Evolutionary conservation across 768 basidiomycete genomes (phyloP).

Genomic region (Mycena floridula): DNA sequence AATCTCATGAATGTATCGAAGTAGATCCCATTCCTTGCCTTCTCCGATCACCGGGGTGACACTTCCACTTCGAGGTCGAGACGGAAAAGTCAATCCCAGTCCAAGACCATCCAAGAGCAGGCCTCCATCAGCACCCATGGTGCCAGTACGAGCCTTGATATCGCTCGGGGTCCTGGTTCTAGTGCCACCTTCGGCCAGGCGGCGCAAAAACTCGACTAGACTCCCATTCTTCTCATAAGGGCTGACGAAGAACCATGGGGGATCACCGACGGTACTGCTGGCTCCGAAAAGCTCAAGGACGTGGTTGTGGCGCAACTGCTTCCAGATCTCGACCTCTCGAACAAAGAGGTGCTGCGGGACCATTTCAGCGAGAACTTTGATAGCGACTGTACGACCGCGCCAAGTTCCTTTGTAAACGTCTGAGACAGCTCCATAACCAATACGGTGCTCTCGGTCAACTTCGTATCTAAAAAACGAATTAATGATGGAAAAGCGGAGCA

Average conservation of each 20-base stretch:
- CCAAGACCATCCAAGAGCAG: not conserved
- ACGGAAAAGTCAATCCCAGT: not conserved
- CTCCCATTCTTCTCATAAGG: constrained; percentile 65
- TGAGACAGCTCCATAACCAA: constrained; percentile 72
- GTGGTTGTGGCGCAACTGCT: constrained; percentile 57
- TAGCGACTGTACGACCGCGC: constrained; percentile 57
- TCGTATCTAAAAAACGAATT: constrained; percentile 46
- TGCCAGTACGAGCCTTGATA: constrained; percentile 12
- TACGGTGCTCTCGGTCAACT: constrained; percentile 60
- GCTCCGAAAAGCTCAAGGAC: constrained; percentile 76
- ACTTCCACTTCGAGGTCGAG: constrained; percentile 1
- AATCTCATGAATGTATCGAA: constrained; percentile 66
- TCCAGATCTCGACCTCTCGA: constrained; percentile 70
- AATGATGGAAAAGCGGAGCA: constrained; percentile 1
- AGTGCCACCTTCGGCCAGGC: not conserved
- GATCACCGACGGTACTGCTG: constrained; percentile 60
- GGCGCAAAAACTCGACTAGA: constrained; percentile 47
- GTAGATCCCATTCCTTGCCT: constrained; percentile 36
- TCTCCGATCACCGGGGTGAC: constrained; percentile 9
- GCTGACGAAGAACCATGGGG: constrained; percentile 77
- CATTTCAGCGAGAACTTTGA: constrained; percentile 64
- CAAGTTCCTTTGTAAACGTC: constrained; percentile 76
- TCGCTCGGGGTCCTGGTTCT: constrained; percentile 3
- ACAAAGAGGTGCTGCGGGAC: constrained; percentile 62
- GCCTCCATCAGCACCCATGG: constrained; percentile 8